phyloP scores from a whole-genome alignment of 1,139 yeast genomes.

The Yamadazyma trypodendri region DNA sequence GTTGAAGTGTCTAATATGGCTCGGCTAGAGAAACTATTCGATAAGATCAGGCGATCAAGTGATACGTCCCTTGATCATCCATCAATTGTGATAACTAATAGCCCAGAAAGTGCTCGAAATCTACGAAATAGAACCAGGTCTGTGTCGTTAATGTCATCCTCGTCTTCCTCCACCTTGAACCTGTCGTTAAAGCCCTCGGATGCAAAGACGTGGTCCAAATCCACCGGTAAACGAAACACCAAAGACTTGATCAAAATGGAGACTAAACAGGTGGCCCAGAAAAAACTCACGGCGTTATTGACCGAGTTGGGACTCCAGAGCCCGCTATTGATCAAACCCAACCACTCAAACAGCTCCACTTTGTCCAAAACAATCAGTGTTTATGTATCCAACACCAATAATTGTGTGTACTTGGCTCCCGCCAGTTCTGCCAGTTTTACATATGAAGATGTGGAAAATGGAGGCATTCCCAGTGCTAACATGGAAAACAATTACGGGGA shows the following conservation, averaged over 20 bases:
- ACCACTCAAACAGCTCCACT: conserved; percentile 15
- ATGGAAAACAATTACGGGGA: neutral
- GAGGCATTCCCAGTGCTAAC: conserved; percentile 16
- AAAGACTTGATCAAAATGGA: conserved; percentile 42
- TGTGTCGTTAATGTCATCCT: conserved; percentile 11
- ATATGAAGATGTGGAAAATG: conserved; percentile 48
- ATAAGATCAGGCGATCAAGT: conserved; percentile 19
- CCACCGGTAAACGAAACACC: conserved; percentile 29
- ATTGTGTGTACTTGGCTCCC: conserved; percentile 43
- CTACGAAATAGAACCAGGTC: conserved; percentile 17
- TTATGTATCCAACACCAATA: conserved; percentile 42
- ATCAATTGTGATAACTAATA: conserved; percentile 6
- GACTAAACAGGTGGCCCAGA: conserved; percentile 37
- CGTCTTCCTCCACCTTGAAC: conserved; percentile 7
- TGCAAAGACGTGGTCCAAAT: conserved; percentile 19
- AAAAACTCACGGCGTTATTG: conserved; percentile 32
- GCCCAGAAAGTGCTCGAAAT: conserved; percentile 7
- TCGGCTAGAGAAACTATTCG: conserved; percentile 14
- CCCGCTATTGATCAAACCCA: conserved; percentile 37
- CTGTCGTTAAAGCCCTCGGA: conserved; percentile 12
- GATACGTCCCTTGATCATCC: conserved; percentile 15
- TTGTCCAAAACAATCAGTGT: conserved; percentile 30
- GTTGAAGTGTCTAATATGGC: conserved; percentile 11
- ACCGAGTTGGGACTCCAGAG: conserved; percentile 42
- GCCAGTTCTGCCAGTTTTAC: conserved; percentile 44